Evolutionary conservation across 2,329 filamentous ascomycete species (phyloP).

Genomic region (Fusarium graminum): DNA sequence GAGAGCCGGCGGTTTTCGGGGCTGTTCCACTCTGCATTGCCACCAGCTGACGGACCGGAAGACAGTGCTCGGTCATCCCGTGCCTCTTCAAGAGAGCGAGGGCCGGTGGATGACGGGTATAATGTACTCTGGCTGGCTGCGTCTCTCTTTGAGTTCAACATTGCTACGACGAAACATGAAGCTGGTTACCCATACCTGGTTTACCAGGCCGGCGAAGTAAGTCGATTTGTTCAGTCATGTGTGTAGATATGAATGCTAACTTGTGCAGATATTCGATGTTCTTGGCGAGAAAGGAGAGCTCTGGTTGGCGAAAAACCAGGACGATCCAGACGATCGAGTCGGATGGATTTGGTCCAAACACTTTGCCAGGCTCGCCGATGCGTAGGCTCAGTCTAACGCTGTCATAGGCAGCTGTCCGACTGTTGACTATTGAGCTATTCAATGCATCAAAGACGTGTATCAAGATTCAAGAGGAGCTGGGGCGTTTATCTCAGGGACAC

Average conservation of each 20-base stretch:
- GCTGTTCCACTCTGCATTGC: conserved; percentile 88
- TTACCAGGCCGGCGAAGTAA: conserved; percentile 90
- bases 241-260: conserved; percentile 6
- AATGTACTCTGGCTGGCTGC: conserved; percentile 91
- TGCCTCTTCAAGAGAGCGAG: conserved; percentile 71
- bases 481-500: conserved; percentile 47
- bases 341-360: conserved; percentile 99
- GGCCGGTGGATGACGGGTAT: conserved; percentile 67
- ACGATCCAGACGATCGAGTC: conserved; percentile 81
- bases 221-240: conserved; percentile 45
- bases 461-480: conserved; percentile 41
- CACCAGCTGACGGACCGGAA: conserved; percentile 76
- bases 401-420: conserved; percentile 27
- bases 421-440: conserved; percentile 33
- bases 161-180: conserved; percentile 90
- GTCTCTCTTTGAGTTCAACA: conserved; percentile 96
- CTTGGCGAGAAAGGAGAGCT: conserved; percentile 97
- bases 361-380: conserved; percentile 78
- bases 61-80: conserved; percentile 67
- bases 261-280: conserved; percentile 80
- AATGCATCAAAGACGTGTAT: conserved; percentile 47
- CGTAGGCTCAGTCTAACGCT: conserved; percentile 47
- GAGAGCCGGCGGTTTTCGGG: conserved; percentile 74
- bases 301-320: conserved; percentile 97
- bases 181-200: conserved; percentile 96